Evolutionary conservation across 805 yeast species (phyloP).

Genomic region (Maudiozyma turicensis): DNA sequence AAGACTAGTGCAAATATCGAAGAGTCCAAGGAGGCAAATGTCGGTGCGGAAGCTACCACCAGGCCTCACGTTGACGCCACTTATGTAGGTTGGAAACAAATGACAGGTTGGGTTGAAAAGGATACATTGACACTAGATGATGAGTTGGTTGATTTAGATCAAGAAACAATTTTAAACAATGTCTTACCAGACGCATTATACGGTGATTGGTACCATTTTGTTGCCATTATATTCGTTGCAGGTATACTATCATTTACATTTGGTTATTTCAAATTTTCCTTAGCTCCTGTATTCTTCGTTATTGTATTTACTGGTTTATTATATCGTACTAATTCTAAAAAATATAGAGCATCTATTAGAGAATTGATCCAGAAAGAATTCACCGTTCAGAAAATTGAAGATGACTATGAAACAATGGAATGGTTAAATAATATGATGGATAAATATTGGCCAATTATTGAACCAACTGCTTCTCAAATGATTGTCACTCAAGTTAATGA

Average conservation of each 20-base stretch:
- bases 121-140: constrained; percentile 59
- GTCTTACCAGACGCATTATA: constrained; percentile 65
- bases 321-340: constrained; percentile 77
- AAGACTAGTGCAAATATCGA: constrained; percentile 15
- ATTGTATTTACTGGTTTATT: constrained; percentile 51
- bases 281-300: constrained; percentile 75
- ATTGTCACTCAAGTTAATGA: constrained; percentile 82
- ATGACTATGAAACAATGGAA: constrained; percentile 88
- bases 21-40: constrained; percentile 13
- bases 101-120: constrained; percentile 72
- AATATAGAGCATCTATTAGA: constrained; percentile 63
- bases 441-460: constrained; percentile 85
- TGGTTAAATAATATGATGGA: constrained; percentile 88
- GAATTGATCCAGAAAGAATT: constrained; percentile 81
- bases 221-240: constrained; percentile 58
- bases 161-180: constrained; percentile 65
- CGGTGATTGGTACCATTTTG: constrained; percentile 96
- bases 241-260: constrained; percentile 66
- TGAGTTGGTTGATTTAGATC: constrained; percentile 59
- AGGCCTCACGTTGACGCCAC: constrained; percentile 38
- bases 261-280: constrained; percentile 67
- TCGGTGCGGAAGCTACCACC: constrained; percentile 7
- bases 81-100: constrained; percentile 89
- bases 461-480: constrained; percentile 80
- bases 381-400: constrained; percentile 69